Percentiles rank a stretch among this genome's conserved stretches.
Conservation (phyloP, 257 asterid species). For the Haberlea rhodopensis region DNA sequence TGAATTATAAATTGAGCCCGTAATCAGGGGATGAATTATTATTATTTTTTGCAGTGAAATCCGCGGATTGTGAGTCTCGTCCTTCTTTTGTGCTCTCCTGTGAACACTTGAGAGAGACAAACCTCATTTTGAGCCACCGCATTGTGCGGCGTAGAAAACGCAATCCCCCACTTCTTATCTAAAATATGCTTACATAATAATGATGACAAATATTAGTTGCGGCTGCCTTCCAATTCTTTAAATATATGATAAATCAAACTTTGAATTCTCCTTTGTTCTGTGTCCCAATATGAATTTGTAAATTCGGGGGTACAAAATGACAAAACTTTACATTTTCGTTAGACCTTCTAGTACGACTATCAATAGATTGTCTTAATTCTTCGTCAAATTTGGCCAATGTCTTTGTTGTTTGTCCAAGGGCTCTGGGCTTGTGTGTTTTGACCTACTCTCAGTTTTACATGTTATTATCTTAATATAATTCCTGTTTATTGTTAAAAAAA, state of each 20-base stretch:
- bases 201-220: slow-evolving; percentile 16
- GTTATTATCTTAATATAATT: too few relatives aligned
- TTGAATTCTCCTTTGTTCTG: background rate
- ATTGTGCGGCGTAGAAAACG: background rate
- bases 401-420: too few relatives aligned
- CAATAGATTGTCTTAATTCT: too few relatives aligned
- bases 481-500: too few relatives aligned
- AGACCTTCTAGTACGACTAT: too few relatives aligned
- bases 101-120: background rate
- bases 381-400: too few relatives aligned
- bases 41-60: background rate
- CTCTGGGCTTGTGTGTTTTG: too few relatives aligned
- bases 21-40: background rate
- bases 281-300: background rate
- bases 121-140: background rate
- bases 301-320: background rate
- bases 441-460: too few relatives aligned
- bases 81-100: too few relatives aligned
- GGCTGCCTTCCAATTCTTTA: background rate
- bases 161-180: background rate
- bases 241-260: background rate
- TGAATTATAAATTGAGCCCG: background rate
- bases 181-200: slow-evolving; percentile 15
- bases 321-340: too few relatives aligned
- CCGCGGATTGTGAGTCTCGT: background rate